Conservation (phyloP, 164 flowering plant genomes). For the Liriodendron chinense region DNA sequence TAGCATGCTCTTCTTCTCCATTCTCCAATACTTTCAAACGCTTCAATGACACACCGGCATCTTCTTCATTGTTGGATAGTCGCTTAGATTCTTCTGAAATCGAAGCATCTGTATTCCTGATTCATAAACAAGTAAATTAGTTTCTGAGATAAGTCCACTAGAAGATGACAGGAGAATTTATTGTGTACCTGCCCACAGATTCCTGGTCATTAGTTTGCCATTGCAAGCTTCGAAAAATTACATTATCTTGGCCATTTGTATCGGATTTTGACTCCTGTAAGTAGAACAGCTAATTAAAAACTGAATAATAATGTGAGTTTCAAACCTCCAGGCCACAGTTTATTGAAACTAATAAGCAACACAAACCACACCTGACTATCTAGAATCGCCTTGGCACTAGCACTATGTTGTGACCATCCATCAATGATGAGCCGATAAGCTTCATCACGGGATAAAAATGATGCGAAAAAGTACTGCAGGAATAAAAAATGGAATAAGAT, state of each 20-base stretch:
- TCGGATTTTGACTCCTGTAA: constrained; percentile 63
- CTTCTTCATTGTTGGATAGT: constrained; percentile 32
- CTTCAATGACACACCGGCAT: constrained; percentile 14
- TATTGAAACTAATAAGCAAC: background rate
- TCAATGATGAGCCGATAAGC: constrained; percentile 78
- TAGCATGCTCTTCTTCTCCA: constrained; percentile 28
- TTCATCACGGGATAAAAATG: constrained; percentile 92
- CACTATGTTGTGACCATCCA: constrained; percentile 58
- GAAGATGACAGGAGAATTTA: background rate
- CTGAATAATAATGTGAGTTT: background rate
- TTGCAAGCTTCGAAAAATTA: constrained; percentile 20
- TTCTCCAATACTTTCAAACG: constrained; percentile 29
- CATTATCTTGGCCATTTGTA: constrained; percentile 38
- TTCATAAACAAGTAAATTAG: constrained; percentile 16
- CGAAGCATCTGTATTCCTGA: constrained; percentile 43
- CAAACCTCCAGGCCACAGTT: background rate
- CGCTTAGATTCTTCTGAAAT: constrained; percentile 31
- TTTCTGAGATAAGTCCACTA: background rate
- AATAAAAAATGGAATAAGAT: constrained; percentile 8
- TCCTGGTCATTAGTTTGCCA: constrained; percentile 20
- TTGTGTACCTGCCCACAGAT: constrained; percentile 44
- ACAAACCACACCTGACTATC: constrained; percentile 49
- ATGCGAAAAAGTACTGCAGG: constrained; percentile 83
- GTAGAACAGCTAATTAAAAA: background rate
- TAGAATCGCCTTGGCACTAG: constrained; percentile 24